Base-by-base conservation (phyloP, 2,329 filamentous ascomycete species). In the Aspergillus fumigatiaffinis region DNA sequence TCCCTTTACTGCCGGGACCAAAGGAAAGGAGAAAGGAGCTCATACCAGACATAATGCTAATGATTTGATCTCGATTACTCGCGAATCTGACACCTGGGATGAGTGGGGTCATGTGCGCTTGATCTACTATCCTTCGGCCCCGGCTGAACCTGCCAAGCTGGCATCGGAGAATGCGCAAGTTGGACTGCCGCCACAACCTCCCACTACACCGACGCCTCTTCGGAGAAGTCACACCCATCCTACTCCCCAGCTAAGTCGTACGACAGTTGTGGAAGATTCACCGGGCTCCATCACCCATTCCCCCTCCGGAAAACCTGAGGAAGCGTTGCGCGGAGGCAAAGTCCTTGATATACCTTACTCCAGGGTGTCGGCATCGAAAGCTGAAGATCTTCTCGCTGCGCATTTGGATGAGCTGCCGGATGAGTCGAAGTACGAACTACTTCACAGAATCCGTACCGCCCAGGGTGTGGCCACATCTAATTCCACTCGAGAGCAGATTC, bases 381-480 rank as follows among this genome's bases (percentile, higher is more conserved):
- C 66, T 44, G 77, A 79, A 63, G 65, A 72, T 32, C 64, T 78
- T 35, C 61, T 79, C 48, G 65, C 66, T n/a, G 66, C 66, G 14
- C 66, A 74, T 53, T 79, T 88, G 1, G 71, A 80, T 4, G 86
- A 89, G 59, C 77, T 97, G 66, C 90, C 93, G 0, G 77, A 85
- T 38, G 82, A 88, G 50, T 82, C 86, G 12, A 88, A 87, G 63
- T 97, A 96, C 68, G 94, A 97, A 63, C 81, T 93, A 38, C 84
- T 99, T 47, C 88, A 93, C 64, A 88, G 91, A 54, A 76, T 97
- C 23, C 87, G 94, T 57, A 85, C 89, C 56, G 90, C 92, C n/a
- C 89, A 92, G 72, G 91, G 91, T 14, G 80, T 99, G 56, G 80
- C 85, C 32, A 82, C 81, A 1, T 87, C 89, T 0, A 71, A 81